Evolutionary conservation across 495 filamentous ascomycete species (phyloP), one percentile per base, ranked within the genome.

Genomic region (Aspergillus asperescens): DNA sequence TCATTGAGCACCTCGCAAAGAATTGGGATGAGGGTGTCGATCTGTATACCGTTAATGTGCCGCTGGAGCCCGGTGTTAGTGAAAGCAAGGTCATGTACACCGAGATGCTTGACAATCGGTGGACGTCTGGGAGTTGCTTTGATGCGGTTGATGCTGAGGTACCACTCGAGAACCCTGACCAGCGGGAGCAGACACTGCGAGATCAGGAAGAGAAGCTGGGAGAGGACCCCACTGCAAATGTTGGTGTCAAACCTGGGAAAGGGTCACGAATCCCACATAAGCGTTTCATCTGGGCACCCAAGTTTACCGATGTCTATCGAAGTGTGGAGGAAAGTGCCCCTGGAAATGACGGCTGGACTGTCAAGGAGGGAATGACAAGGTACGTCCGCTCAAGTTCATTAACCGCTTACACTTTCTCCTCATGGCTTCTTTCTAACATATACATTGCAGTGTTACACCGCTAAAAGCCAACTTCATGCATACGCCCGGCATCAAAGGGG

Each of bases 331-430:
- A 87, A 51, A 81, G 83, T 48, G 72, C 71, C 42, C 87, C 89
- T 13, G 93, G 93, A 19, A 94, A 91, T 67, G 93, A 98, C 75
- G 93, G 93, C 29, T 96, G 92, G 93, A 84, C 83, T 12, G 86
- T 98, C 10, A 87, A 87, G 66, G 83, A 91, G 65, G 87, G 89
- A 35, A 85, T 86, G 71, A 90, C 90, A 5, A 95, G 90, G 90
- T 94, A 68, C 60, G 77, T 77, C 13, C 1, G 23, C 19, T 29
- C 16, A 28, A n/a, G n/a, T n/a, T n/a, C n/a, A n/a, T n/a, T n/a
- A n/a, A n/a, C n/a, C n/a, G n/a, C n/a, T n/a, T n/a, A n/a, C n/a
- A n/a, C n/a, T n/a, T n/a, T n/a, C n/a, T n/a, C 31, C 19, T 9
- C 32, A 35, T 16, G 32, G n/a, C 24, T 34, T 46, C 18, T 27